Percentiles rank a stretch among this genome's conserved stretches.
Conservation (phyloP, 2,329 filamentous ascomycete species). For the Sclerotinia sclerotiorum region DNA sequence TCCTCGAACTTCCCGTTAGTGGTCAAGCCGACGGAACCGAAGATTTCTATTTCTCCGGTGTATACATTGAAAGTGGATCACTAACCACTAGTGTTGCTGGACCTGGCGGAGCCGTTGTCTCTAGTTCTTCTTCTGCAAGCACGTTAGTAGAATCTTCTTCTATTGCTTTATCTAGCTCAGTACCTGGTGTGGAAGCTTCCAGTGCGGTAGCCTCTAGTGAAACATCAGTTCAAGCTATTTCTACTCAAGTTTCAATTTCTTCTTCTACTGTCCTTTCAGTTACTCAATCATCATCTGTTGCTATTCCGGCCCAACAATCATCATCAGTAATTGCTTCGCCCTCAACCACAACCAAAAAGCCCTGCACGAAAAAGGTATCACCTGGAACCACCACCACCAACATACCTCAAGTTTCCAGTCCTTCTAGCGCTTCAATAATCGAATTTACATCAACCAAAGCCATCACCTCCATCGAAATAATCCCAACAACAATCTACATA, state of each 20-base stretch:
- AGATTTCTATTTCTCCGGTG: slow-evolving; percentile 71
- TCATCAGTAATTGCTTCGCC: background rate
- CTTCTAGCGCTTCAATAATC: background rate
- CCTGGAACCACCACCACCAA: background rate
- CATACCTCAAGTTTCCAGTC: background rate
- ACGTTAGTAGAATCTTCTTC: slow-evolving; percentile 21
- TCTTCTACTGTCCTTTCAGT: slow-evolving; percentile 4
- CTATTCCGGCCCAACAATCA: background rate
- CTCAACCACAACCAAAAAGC: background rate
- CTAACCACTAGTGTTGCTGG: slow-evolving; percentile 45
- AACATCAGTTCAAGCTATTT: slow-evolving; percentile 14
- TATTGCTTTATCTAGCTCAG: slow-evolving; percentile 2
- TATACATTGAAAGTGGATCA: slow-evolving; percentile 64
- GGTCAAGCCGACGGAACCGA: slow-evolving; percentile 56
- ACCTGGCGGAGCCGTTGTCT: slow-evolving; percentile 34
- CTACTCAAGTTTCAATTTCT: background rate
- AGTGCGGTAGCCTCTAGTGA: background rate
- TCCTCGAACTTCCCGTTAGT: slow-evolving; percentile 61
- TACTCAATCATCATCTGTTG: slow-evolving; percentile 1
- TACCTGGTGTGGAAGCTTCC: background rate
- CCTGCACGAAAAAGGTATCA: slow-evolving; percentile 9
- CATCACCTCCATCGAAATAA: background rate
- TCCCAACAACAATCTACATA: background rate
- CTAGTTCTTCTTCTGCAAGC: slow-evolving; percentile 18
- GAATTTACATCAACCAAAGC: slow-evolving; percentile 6